Base-by-base conservation (phyloP, 805 yeast species). In the Candida khao-thaluensis region DNA sequence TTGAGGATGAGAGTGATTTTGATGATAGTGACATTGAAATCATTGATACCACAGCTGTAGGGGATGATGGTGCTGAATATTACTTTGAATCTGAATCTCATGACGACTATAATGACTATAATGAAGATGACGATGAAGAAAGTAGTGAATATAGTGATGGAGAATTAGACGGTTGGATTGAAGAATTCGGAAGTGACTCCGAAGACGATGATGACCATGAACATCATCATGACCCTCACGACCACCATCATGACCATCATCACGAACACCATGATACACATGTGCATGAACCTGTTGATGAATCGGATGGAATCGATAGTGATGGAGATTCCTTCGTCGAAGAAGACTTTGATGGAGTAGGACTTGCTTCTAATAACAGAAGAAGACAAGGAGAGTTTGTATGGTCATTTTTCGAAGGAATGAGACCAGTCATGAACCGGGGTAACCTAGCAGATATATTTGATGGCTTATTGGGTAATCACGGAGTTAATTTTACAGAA, bases 151-250 rank as follows among this genome's bases (percentile, higher is more conserved):
- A 60, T 37, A 64, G 61, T 27, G 66, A 60, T 23, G 69, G 54
- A 14, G 71, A 63, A 32, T 51, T 66, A 11, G 71, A 65, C 41
- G 66, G 63, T 3, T 66, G 72, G 72, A 54, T 66, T 29, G 69
- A 63, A 40, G 68, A 60, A 24, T 60, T 68, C 40, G 65, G 58
- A 21, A 56, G 45, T 18, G 59, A 54, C 9, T 50, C 39, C 7
- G 56, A 47, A 9, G 48, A 49, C 7, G 56, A 44, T 9, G 43
- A 35, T 15, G 30, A 27, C 17, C 24, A 28, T 11, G 11, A 17
- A n/a, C 34, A 20, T 21, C 10, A 14, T 12, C 35, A 30, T 25
- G 8, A n/a, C n/a, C n/a, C 17, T 21, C 33, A 36, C 18, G 15
- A 10, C 14, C 30, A 22, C 23, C 17, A 22, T 15, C 11, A 35